These are phyloP conservation scores for Aspergillus sp. DNA, from an alignment of 2,329 filamentous ascomycete species.

Conservation along the genomic window DNA sequence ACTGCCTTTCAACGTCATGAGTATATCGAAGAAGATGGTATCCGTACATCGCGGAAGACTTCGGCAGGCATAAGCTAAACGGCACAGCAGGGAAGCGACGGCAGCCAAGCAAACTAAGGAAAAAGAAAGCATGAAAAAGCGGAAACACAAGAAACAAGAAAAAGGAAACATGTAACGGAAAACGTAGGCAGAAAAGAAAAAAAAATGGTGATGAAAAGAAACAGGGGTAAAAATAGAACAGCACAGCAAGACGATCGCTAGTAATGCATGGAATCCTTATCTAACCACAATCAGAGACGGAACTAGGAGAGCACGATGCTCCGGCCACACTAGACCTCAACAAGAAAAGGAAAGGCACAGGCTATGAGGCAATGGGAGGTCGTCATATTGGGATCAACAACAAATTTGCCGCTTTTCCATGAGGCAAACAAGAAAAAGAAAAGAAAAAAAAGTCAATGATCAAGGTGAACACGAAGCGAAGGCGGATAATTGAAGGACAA, in stretches of 20 bases:
- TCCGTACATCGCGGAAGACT: background rate
- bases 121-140: slow-evolving; percentile 3
- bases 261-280: slow-evolving; percentile 30
- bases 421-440: slow-evolving; percentile 24
- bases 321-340: slow-evolving; percentile 9
- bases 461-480: background rate
- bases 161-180: slow-evolving; percentile 12
- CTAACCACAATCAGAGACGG: slow-evolving; percentile 22
- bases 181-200: slow-evolving; percentile 1
- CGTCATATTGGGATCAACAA: slow-evolving; percentile 27
- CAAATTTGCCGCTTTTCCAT: background rate
- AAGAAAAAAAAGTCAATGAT: background rate
- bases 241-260: slow-evolving; percentile 24
- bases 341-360: slow-evolving; percentile 11
- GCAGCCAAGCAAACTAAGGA: background rate
- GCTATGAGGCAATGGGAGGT: slow-evolving; percentile 11
- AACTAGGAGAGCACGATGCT: slow-evolving; percentile 12
- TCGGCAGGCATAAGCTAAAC: background rate
- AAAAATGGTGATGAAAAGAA: background rate
- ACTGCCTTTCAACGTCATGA: slow-evolving; percentile 2
- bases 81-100: background rate
- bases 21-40: slow-evolving; percentile 1
- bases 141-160: background rate
- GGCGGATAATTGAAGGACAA: slow-evolving; percentile 20
- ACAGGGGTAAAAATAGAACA: slow-evolving; percentile 9